These are phyloP conservation scores for Camelina sativa DNA, from an alignment of 345 rosid species.

Conservation along the genomic window DNA sequence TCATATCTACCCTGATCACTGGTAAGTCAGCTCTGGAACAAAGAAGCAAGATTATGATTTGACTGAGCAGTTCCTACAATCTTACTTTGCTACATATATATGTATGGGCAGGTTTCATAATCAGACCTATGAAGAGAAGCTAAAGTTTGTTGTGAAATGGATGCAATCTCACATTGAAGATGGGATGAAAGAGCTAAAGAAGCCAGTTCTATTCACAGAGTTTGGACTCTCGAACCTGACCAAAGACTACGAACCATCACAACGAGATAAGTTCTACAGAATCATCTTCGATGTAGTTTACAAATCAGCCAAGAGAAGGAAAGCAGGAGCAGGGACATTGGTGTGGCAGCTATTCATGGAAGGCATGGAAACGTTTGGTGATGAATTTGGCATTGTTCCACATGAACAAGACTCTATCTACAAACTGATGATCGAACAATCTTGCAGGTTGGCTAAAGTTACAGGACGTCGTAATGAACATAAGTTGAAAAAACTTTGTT, in stretches of 20 bases:
- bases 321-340: conserved; percentile 77
- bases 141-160: conserved; percentile 67
- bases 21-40: conserved; percentile 47
- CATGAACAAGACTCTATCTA: conserved; percentile 64
- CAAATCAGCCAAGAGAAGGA: conserved; percentile 61
- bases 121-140: conserved; percentile 59
- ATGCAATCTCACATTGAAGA: conserved; percentile 81
- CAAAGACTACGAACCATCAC: conserved; percentile 61
- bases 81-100: background rate
- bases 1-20: conserved; percentile 86
- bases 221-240: conserved; percentile 74
- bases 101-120: conserved; percentile 57
- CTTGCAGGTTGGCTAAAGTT: conserved; percentile 73
- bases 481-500: conserved; percentile 58
- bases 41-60: background rate
- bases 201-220: conserved; percentile 78
- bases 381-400: conserved; percentile 83
- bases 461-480: conserved; percentile 46
- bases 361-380: conserved; percentile 86
- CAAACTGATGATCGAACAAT: conserved; percentile 59
- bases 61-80: background rate
- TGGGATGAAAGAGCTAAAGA: conserved; percentile 62
- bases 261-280: conserved; percentile 59
- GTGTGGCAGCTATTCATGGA: conserved; percentile 84
- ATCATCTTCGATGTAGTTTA: conserved; percentile 55